Evolutionary conservation across 257 asterid genomes (phyloP).

Genomic region (Echium plantagineum): DNA sequence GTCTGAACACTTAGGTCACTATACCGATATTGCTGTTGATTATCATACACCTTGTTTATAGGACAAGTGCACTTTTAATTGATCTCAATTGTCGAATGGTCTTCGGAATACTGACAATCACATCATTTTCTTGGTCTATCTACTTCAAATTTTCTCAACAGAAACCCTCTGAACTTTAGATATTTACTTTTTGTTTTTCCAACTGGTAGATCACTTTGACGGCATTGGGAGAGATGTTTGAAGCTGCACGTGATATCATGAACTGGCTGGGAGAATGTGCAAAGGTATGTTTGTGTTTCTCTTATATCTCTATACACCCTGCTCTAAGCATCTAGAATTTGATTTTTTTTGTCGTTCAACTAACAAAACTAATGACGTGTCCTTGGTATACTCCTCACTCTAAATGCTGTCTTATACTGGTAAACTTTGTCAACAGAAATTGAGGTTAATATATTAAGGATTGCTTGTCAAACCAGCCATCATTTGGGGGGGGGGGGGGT

Average conservation of each 20-base stretch:
- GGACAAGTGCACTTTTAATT: not conserved
- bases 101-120: not conserved
- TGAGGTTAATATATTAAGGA: no score
- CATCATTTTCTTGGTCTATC: not conserved
- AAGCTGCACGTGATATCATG: slow-evolving; percentile 91
- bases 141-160: not conserved
- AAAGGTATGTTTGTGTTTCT: slow-evolving; percentile 37
- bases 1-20: not conserved
- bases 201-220: slow-evolving; percentile 62
- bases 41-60: not conserved
- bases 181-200: slow-evolving; percentile 2
- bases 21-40: slow-evolving; percentile 1
- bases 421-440: no score
- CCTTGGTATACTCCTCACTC: no score
- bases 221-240: slow-evolving; percentile 92
- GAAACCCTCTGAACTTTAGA: not conserved
- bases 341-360: no score
- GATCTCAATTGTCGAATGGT: not conserved
- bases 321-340: no score
- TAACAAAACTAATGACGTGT: no score
- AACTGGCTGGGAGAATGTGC: slow-evolving; percentile 98
- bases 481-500: no score
- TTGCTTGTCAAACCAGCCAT: no score
- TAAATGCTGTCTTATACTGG: no score
- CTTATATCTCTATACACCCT: not conserved